These are phyloP conservation scores for Hyaloscypha hepaticicola DNA, from an alignment of 495 filamentous ascomycete genomes.

Conservation along the genomic window DNA sequence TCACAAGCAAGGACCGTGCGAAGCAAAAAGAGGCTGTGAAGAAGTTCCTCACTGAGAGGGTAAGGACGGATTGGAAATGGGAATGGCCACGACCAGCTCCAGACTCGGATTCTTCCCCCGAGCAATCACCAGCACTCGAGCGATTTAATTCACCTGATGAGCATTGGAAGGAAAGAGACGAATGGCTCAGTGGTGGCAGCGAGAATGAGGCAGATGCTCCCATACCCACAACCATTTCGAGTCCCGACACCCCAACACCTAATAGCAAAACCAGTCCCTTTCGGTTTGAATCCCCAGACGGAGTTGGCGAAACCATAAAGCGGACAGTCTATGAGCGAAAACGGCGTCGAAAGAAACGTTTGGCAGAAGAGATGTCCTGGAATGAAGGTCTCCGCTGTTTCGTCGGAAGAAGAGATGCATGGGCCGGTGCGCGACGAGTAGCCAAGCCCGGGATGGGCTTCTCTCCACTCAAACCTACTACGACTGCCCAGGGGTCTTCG, in stretches of 20 bases:
- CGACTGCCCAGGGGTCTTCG: conserved; percentile 10
- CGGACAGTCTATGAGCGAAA: conserved; percentile 48
- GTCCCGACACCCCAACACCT: conserved; percentile 5
- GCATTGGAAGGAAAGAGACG: conserved; percentile 32
- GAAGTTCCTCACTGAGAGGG: conserved; percentile 49
- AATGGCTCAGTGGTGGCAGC: conserved; percentile 30
- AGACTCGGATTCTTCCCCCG: conserved; percentile 9
- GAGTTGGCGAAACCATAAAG: conserved; percentile 47
- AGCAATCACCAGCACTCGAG: background rate
- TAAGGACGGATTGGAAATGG: conserved; percentile 57
- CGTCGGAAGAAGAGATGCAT: conserved; percentile 72
- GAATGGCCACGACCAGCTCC: conserved; percentile 29
- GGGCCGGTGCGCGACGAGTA: conserved; percentile 67
- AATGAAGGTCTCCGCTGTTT: conserved; percentile 80
- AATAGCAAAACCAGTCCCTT: conserved; percentile 42
- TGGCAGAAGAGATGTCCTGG: conserved; percentile 77
- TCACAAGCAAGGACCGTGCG: conserved; percentile 52
- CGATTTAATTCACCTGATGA: conserved; percentile 7
- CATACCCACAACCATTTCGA: conserved; percentile 11
- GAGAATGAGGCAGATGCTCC: conserved; percentile 13
- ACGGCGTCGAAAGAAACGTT: conserved; percentile 53
- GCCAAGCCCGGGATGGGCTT: background rate
- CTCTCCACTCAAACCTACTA: background rate
- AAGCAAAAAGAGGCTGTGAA: conserved; percentile 55
- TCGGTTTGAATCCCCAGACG: conserved; percentile 64